Base-by-base conservation (phyloP, 2,329 filamentous ascomycete species). In the Setomelanomma holmii region DNA sequence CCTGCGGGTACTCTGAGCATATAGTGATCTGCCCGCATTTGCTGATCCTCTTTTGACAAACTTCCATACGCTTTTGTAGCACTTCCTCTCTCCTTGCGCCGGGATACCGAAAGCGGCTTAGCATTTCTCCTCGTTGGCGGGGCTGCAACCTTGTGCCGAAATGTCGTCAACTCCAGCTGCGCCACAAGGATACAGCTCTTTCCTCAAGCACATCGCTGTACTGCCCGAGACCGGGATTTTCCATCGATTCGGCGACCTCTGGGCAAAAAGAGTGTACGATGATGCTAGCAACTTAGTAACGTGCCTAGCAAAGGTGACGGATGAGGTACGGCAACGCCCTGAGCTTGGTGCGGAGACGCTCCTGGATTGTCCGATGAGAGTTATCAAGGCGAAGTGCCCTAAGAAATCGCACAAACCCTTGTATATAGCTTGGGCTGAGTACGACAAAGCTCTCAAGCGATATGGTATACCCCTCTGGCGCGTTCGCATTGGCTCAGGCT, bases 241-340 rank as follows among this genome's bases (percentile, higher is more conserved):
- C 30, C 54, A 46, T 5, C 36, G 45, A 5, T 48, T 53, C 20
- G 47, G 20, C 23, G 21, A 12, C 2, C 45, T 30, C 11, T 53
- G 43, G 50, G 46, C 54, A 8, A 53, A 54, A 41, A 57, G 45
- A 16, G 36, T 53, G 7, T 36, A 53, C 30, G 54, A 57, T 38
- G 54, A 54, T 34, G 51, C 43, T 5, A 27, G 33, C n/a, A 50
- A 53, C 16, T 24, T 57, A 17, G 19, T 34, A 16, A 24, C 33
- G 10, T 10, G 24, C 17, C 12, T 35, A 8, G 34, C 34, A 30
- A 48, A 44, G 12, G 14, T 11, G 3, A 34, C 22, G 27, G 23
- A 17, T 2, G 39, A 33, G n/a, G n/a, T n/a, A n/a, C n/a, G n/a
- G n/a, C n/a, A n/a, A n/a, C n/a, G n/a, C n/a, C n/a, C n/a, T n/a